Evolutionary conservation across 805 yeast species (phyloP).

Genomic region (Metschnikowia gruessii): DNA sequence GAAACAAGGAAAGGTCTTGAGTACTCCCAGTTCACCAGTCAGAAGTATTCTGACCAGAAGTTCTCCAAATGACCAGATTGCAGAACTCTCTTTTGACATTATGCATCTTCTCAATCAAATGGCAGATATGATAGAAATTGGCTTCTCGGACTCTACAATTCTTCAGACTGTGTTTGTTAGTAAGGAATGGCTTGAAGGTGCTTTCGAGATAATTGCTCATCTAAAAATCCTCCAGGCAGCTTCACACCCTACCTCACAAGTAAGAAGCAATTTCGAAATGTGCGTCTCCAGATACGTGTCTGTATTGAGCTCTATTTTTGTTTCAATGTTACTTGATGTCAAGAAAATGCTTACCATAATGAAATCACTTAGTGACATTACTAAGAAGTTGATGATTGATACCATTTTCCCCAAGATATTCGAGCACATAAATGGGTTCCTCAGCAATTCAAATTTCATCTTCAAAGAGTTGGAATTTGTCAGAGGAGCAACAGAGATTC

Average conservation of each 20-base stretch:
- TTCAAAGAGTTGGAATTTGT: constrained; percentile 33
- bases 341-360: constrained; percentile 25
- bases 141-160: constrained; percentile 24
- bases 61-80: constrained; percentile 13
- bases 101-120: constrained; percentile 37
- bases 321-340: constrained; percentile 27
- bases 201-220: constrained; percentile 37
- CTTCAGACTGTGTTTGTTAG: constrained; percentile 26
- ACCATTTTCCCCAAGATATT: constrained; percentile 36
- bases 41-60: constrained; percentile 5
- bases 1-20: constrained; percentile 30
- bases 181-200: constrained; percentile 38
- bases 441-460: constrained; percentile 32
- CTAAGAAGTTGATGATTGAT: constrained; percentile 33
- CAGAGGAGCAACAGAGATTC: constrained; percentile 25
- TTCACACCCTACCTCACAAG: constrained; percentile 24
- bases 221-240: constrained; percentile 22
- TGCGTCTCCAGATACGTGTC: constrained; percentile 29
- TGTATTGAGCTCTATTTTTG: constrained; percentile 36
- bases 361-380: constrained; percentile 32
- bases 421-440: constrained; percentile 34
- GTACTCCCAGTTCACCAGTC: constrained; percentile 36
- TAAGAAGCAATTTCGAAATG: constrained; percentile 16
- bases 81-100: constrained; percentile 30
- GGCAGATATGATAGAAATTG: constrained; percentile 29